Conservation (phyloP, 2,329 filamentous ascomycete genomes). For the Diaporthe sp. region DNA sequence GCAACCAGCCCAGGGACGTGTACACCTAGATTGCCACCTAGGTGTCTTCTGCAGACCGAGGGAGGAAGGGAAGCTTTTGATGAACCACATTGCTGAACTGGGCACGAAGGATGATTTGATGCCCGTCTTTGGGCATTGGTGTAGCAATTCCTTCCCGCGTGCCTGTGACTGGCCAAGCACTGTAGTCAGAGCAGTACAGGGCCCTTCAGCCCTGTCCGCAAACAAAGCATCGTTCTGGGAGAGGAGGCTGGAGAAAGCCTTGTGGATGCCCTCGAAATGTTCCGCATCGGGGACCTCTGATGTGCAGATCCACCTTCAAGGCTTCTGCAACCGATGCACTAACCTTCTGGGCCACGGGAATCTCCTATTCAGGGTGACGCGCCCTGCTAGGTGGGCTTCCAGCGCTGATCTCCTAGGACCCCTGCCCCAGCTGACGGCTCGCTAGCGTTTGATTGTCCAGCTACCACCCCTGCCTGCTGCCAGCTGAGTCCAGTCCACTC, state of each 20-base stretch:
- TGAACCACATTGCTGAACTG: not conserved
- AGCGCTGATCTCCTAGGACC: conserved; percentile 20
- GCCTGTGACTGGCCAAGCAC: not conserved
- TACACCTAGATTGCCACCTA: not conserved
- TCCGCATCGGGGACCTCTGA: conserved; percentile 17
- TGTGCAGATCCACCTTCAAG: conserved; percentile 16
- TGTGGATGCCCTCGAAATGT: conserved; percentile 26
- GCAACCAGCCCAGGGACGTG: not conserved
- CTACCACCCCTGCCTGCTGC: conserved; percentile 37
- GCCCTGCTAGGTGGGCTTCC: conserved; percentile 19
- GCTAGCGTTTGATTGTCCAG: conserved; percentile 31
- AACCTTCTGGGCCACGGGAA: conserved; percentile 8
- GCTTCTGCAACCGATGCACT: conserved; percentile 12
- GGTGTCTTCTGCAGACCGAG: no score
- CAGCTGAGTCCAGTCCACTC: conserved; percentile 28
- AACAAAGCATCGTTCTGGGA: not conserved
- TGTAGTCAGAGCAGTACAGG: not conserved
- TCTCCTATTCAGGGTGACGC: not conserved
- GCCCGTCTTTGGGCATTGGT: not conserved
- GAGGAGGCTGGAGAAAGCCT: conserved; percentile 29
- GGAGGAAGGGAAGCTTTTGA: not conserved
- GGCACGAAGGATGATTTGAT: not conserved
- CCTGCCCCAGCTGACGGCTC: conserved; percentile 31
- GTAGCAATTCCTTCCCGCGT: not conserved
- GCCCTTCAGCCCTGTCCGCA: not conserved